Evolutionary conservation across 73 alveolate genomes (phyloP), one percentile per base, ranked within the genome.

Genomic region (Vitrella brassicaformis): DNA sequence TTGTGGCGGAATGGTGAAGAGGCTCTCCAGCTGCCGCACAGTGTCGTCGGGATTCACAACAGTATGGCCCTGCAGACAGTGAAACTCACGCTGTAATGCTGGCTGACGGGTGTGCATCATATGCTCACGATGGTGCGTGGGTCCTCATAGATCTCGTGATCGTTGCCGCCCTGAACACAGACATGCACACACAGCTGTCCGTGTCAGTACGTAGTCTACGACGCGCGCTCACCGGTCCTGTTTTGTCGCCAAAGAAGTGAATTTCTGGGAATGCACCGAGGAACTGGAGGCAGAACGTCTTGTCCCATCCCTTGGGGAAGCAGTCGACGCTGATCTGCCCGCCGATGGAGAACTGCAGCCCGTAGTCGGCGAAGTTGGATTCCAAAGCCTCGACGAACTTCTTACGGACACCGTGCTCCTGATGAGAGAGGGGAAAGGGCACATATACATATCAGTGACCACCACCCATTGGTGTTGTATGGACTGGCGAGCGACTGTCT

Each of bases 211-310:
- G 18, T 18, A 8, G 18, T 45, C 64, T 10, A 45, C 18, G 64
- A 45, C 19, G 19, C 29, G 14, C 31, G 32, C 56, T 68, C 27
- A 28, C 26, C 27, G 32, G 76, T 26, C 31, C 28, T 45, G 83
- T 76, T 71, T 86, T 85, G 85, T 92, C 98, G 26, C 98, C 98
- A 73, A 92, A 92, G 92, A 92, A 92, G n/a, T 76, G 83, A 66
- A 76, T 76, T 47, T 56, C 30, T 1, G 7, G 10, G 28, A 1
- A 31, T 85, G 89, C 69, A 85, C 86, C 77, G 26, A 90, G 70
- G 76, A 82, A 92, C 71, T 88, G 89, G 31, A 92, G 84, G 79
- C 96, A 90, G 80, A 82, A 92, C 47, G 91, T 84, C 81, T 92
- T 92, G 87, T 90, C 98, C 96, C 95, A 90, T 31, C 96, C 95